phyloP scores from a whole-genome alignment of 495 filamentous ascomycete species.

The Amniculicola lignicola region DNA sequence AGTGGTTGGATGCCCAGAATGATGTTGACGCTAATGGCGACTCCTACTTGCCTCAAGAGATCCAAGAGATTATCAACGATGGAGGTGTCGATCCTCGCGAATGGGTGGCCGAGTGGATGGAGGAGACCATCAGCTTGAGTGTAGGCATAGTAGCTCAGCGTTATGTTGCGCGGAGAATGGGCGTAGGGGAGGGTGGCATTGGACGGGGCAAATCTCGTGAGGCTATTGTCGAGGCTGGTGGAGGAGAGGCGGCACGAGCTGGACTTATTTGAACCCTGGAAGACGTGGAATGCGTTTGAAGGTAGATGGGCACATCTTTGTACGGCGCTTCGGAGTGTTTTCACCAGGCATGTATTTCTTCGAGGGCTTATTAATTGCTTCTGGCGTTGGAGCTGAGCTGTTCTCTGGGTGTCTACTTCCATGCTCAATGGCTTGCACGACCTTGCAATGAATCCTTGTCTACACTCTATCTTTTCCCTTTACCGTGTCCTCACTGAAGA shows the following conservation, averaged over 20 bases:
- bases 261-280: constrained; percentile 19
- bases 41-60: constrained; percentile 67
- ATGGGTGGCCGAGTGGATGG: constrained; percentile 96
- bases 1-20: constrained; percentile 81
- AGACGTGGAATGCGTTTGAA: no score
- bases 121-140: constrained; percentile 76
- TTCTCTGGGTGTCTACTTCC: no score
- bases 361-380: not conserved
- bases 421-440: no score
- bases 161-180: constrained; percentile 94
- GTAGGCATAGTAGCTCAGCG: constrained; percentile 89
- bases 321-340: constrained; percentile 8
- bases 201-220: constrained; percentile 77
- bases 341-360: not conserved
- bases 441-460: no score
- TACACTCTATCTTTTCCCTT: no score
- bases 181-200: constrained; percentile 81
- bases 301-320: no score
- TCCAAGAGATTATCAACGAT: constrained; percentile 77
- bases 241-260: constrained; percentile 79
- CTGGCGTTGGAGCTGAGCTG: no score
- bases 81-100: constrained; percentile 93
- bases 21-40: constrained; percentile 46
- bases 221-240: constrained; percentile 68
- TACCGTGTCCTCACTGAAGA: no score